Conservation (phyloP, 2,329 filamentous ascomycete genomes). For the Colletotrichum noveboracense region DNA sequence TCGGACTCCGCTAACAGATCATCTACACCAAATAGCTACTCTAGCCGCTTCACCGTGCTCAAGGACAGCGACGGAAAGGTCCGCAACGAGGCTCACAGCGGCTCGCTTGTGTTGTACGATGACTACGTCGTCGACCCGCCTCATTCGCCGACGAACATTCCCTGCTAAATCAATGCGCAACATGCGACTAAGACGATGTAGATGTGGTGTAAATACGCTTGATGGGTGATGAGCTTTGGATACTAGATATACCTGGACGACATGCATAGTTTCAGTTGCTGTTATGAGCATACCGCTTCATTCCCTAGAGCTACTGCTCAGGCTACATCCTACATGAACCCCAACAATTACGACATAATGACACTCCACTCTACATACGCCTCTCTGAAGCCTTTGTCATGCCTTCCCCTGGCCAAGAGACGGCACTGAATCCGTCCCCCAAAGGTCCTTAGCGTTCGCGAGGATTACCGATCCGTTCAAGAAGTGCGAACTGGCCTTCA, state of each 20-base stretch:
- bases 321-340: not conserved
- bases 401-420: accelerated
- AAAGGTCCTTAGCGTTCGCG: not conserved
- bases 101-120: slow-evolving; percentile 1
- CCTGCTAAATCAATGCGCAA: not conserved
- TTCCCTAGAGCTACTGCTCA: no score
- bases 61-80: not conserved
- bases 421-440: not conserved
- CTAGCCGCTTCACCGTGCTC: slow-evolving; percentile 1
- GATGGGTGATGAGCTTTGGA: not conserved
- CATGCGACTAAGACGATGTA: not conserved
- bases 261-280: not conserved
- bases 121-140: not conserved
- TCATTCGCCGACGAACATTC: not conserved
- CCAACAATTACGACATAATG: not conserved
- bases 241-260: not conserved
- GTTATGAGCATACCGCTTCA: not conserved
- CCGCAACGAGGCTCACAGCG: not conserved
- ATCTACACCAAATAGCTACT: not conserved
- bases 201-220: not conserved
- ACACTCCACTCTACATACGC: not conserved
- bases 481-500: not conserved
- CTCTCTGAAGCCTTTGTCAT: not conserved
- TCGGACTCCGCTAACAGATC: not conserved
- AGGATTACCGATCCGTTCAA: not conserved